These are phyloP conservation scores for Lablab purpureus DNA, from an alignment of 306 rosid genomes.

Conservation along the genomic window DNA sequence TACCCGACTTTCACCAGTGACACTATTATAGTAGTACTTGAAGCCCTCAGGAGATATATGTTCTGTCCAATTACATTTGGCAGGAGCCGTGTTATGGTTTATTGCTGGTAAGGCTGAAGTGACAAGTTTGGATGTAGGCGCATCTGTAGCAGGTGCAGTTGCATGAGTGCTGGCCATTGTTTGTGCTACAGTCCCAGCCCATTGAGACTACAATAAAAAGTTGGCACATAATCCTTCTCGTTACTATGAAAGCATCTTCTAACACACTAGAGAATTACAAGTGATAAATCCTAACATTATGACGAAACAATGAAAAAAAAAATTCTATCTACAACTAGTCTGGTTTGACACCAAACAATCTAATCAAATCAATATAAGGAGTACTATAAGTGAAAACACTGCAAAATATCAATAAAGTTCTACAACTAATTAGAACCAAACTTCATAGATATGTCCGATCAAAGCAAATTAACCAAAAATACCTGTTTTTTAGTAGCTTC, in stretches of 20 bases:
- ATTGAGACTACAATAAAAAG: constrained; percentile 60
- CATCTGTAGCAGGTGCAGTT: constrained; percentile 58
- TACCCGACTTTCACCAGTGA: constrained; percentile 93
- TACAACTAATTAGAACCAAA: constrained; percentile 29
- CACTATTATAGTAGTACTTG: constrained; percentile 84
- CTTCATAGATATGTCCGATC: constrained; percentile 4
- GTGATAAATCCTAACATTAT: constrained; percentile 17
- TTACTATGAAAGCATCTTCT: constrained; percentile 11
- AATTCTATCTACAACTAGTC: constrained; percentile 29
- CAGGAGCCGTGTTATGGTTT: constrained; percentile 55
- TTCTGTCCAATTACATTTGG: constrained; percentile 88
- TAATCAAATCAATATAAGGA: constrained; percentile 25
- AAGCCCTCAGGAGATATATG: constrained; percentile 94
- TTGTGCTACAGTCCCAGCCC: constrained; percentile 66
- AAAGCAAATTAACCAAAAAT: constrained; percentile 37
- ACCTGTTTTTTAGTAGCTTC: constrained; percentile 80
- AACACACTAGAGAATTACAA: constrained; percentile 13
- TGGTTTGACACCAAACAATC: background rate
- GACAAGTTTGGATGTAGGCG: constrained; percentile 65
- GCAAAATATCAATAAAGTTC: constrained; percentile 25
- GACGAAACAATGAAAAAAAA: background rate
- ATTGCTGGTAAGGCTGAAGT: constrained; percentile 53
- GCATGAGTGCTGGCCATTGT: constrained; percentile 52
- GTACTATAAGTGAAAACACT: background rate
- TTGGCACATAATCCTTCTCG: constrained; percentile 43